Evolutionary conservation across 1,139 yeast species (phyloP), one percentile per base, ranked within the genome.

Genomic region (Magnusiomyces starmeri): DNA sequence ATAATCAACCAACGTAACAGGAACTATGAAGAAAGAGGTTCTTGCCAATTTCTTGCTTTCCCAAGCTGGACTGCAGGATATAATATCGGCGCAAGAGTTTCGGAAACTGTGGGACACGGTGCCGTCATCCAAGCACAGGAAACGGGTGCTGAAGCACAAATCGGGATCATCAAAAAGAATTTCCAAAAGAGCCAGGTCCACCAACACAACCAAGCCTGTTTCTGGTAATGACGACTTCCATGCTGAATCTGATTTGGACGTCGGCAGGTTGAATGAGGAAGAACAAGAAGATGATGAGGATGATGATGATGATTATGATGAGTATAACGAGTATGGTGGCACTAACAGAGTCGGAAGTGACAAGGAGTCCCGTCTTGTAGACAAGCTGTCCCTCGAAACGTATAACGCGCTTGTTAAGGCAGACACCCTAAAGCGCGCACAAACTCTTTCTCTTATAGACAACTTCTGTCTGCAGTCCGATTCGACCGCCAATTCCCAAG

Each of bases 1-100:
- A 12, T 29, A 29, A 12, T 29, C n/a, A n/a, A 37, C 42, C 14
- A 37, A 37, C 42, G 9, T n/a, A 21, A n/a, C 9, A 8, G 7
- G 12, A 27, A 18, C 9, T 43, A 43, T 43, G 57, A 54, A 54
- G 43, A 39, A 41, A 22, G 57, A 54, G 24, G 50, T 55, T 39
- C 49, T 59, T 21, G 46, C 52, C 37, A 52, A 57, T 21, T 61
- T 54, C 46, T 54, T 61, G 46, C 56, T 57, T 6, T 48, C 56
- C 18, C 58, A 59, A 45, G 59, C 64, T 4, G 52, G 61, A 2
- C 37, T 60, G 21, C 50, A 56, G 9, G 60, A 60, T 39, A 51
- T 53, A 22, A 32, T 55, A 18, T 43, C 57, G 2, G 54, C 50
- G 37, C 50, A 50, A 14, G 55, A 59, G 34, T 59, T 57, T 45